These are phyloP conservation scores for Berberis vulgaris DNA, from an alignment of 164 flowering plant species.

Conservation along the genomic window DNA sequence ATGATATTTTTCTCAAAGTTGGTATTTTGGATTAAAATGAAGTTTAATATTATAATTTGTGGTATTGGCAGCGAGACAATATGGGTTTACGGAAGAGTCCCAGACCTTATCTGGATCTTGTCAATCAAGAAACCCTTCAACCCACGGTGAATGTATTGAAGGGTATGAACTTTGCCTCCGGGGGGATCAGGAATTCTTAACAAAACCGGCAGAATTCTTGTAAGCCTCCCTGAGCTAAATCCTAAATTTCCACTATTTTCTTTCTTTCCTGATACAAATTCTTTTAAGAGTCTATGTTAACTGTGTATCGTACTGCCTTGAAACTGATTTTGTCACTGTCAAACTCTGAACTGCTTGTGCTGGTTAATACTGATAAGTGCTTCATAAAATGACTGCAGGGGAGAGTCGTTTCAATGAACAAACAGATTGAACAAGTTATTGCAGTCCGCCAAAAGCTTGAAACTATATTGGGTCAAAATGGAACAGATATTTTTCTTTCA, in stretches of 20 bases:
- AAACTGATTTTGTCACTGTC: no score
- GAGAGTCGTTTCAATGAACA: constrained; percentile 19
- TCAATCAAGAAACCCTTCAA: background rate
- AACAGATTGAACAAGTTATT: constrained; percentile 33
- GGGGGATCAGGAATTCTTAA: background rate
- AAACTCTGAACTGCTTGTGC: no score
- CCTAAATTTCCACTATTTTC: no score
- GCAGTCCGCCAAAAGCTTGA: constrained; percentile 14
- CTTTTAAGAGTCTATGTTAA: no score
- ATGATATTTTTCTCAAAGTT: background rate
- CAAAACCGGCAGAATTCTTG: background rate
- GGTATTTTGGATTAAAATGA: no score
- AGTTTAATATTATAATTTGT: no score
- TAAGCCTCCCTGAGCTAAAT: background rate
- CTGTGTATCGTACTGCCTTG: no score
- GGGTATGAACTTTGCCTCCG: constrained; percentile 3
- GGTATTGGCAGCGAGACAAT: no score
- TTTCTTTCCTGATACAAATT: no score
- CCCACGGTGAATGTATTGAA: background rate
- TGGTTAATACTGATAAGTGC: no score
- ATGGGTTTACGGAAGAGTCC: background rate
- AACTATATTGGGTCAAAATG: constrained; percentile 15
- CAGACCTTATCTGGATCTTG: background rate
- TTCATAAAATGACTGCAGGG: constrained; percentile 2
- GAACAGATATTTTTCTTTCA: constrained; percentile 15